Percentiles rank a stretch among this genome's conserved stretches.
Conservation (phyloP, 805 yeast genomes). For the Hanseniaspora vineae region DNA sequence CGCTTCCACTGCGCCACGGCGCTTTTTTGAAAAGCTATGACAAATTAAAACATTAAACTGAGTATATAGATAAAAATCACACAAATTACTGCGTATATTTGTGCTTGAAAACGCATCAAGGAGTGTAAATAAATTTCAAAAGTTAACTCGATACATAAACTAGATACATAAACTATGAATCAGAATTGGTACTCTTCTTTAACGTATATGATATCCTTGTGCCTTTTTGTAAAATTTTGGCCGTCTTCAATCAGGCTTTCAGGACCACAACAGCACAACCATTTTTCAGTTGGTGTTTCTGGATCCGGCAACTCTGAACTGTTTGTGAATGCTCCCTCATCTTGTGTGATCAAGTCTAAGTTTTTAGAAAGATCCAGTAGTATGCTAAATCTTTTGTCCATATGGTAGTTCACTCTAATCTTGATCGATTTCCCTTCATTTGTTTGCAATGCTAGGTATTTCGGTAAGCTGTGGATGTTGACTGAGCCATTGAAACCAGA, state of each 20-base stretch:
- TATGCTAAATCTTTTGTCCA: not conserved
- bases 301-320: not conserved
- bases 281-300: slow-evolving; percentile 7
- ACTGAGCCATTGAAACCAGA: not conserved
- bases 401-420: not conserved
- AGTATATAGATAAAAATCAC: no score
- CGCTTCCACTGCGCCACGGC: slow-evolving; percentile 99
- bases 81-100: no score
- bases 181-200: slow-evolving; percentile 10
- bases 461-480: no score
- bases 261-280: slow-evolving; percentile 23
- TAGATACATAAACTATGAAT: no score
- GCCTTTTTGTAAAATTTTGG: slow-evolving; percentile 9
- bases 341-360: not conserved
- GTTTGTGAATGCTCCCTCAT: not conserved
- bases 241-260: slow-evolving; percentile 13
- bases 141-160: not conserved
- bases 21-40: slow-evolving; percentile 28
- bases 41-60: not conserved
- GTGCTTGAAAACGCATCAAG: no score
- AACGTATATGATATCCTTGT: slow-evolving; percentile 11
- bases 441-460: no score
- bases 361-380: not conserved
- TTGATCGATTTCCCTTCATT: no score
- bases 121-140: not conserved